phyloP scores from a whole-genome alignment of 2,329 filamentous ascomycete genomes.

The Thyridium curvatum region DNA sequence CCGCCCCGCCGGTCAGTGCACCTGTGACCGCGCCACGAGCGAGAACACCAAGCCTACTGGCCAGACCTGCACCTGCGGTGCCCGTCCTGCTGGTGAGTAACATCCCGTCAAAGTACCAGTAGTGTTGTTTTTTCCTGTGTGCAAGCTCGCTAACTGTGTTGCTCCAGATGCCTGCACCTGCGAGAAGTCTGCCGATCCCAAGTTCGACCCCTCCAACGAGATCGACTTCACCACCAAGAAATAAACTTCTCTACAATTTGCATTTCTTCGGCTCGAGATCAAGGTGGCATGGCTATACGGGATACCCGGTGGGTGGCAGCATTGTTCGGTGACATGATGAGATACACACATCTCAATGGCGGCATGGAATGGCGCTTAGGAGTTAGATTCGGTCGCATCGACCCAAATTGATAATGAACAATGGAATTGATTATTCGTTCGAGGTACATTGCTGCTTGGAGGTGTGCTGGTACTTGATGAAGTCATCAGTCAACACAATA shows the following conservation, averaged over 20 bases:
- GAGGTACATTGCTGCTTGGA: no score
- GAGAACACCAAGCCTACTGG: constrained; percentile 63
- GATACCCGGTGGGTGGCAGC: no score
- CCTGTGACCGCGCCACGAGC: constrained; percentile 62
- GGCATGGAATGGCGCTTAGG: no score
- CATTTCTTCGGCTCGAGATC: no score
- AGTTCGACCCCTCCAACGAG: constrained; percentile 59
- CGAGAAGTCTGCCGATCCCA: constrained; percentile 61
- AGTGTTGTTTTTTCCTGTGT: not conserved
- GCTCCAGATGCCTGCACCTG: constrained; percentile 68
- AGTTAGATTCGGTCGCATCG: no score
- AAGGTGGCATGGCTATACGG: no score
- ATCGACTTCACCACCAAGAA: constrained; percentile 78
- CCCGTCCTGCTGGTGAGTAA: constrained; percentile 60
- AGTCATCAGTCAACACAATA: no score
- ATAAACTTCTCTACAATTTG: constrained; percentile 16
- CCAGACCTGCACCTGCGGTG: constrained; percentile 69
- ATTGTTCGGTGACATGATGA: no score
- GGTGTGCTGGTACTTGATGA: no score
- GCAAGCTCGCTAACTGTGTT: constrained; percentile 4
- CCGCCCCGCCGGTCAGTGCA: constrained; percentile 74
- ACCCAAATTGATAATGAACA: no score
- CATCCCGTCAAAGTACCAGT: not conserved
- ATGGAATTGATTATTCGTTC: not conserved
- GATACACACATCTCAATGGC: no score